Percentiles rank a stretch among this genome's conserved stretches.
phyloP scores from a whole-genome alignment of 2,329 filamentous ascomycete species.

The Xylariaceae sp. region DNA sequence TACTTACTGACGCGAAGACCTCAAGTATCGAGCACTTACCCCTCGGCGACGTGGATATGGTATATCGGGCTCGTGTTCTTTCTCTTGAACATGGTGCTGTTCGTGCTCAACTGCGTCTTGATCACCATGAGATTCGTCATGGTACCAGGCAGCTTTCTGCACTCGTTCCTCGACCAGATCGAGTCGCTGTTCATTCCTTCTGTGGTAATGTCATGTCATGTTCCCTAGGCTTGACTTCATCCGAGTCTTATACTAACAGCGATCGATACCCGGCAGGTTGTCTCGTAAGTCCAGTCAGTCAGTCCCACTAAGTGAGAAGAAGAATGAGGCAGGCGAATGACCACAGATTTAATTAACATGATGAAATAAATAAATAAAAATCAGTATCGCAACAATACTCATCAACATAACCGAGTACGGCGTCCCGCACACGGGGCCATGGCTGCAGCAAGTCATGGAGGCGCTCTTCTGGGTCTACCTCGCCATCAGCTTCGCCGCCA shows the following conservation, averaged over 20 bases:
- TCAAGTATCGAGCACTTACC: conserved; percentile 44
- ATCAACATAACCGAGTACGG: conserved; percentile 78
- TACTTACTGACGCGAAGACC: too few relatives aligned
- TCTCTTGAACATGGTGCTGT: conserved; percentile 58
- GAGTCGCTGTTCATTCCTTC: conserved; percentile 75
- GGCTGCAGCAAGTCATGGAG: conserved; percentile 55
- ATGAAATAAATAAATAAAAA: conserved; percentile 19
- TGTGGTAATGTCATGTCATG: conserved; percentile 40
- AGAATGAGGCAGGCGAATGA: too few relatives aligned
- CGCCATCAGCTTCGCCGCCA: conserved; percentile 59
- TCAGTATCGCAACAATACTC: conserved; percentile 66
- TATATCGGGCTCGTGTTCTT: conserved; percentile 57
- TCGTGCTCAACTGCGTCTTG: conserved; percentile 56
- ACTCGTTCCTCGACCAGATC: conserved; percentile 69
- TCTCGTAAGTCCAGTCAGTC: conserved; percentile 32
- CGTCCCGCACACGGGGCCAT: conserved; percentile 53
- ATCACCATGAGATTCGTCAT: conserved; percentile 64
- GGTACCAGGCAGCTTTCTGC: conserved; percentile 63
- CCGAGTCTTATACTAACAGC: not conserved
- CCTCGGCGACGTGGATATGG: conserved; percentile 50
- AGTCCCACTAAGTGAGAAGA: not conserved
- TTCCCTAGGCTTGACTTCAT: too few relatives aligned
- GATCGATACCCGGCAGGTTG: conserved; percentile 17
- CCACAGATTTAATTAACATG: too few relatives aligned
- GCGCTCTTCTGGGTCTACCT: conserved; percentile 72